phyloP scores from a whole-genome alignment of 208 protist genomes.

The Entamoeba dispar region DNA sequence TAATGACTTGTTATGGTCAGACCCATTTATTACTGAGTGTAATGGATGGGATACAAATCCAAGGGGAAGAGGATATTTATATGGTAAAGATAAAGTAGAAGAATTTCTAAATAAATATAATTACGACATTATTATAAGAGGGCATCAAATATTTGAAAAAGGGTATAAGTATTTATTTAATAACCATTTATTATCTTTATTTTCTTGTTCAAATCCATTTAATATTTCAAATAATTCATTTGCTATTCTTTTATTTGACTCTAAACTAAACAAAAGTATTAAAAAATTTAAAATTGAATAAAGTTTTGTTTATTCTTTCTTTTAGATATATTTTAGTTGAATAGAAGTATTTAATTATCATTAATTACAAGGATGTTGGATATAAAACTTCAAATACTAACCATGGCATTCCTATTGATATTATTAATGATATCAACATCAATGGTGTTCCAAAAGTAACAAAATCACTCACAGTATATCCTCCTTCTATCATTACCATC shows the following conservation, averaged over 20 bases:
- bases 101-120: not conserved
- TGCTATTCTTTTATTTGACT: too few relatives aligned
- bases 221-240: too few relatives aligned
- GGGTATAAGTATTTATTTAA: not conserved
- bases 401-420: not conserved
- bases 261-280: too few relatives aligned
- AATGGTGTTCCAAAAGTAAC: not conserved
- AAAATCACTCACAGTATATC: not conserved
- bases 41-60: not conserved
- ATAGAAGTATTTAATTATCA: not conserved
- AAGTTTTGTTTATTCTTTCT: too few relatives aligned
- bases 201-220: not conserved
- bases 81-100: not conserved
- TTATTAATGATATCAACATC: not conserved
- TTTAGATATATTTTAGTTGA: not conserved
- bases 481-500: not conserved
- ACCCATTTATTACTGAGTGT: slow-evolving; percentile 3
- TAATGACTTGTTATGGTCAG: slow-evolving; percentile 32
- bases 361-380: not conserved
- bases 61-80: slow-evolving; percentile 9
- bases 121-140: not conserved
- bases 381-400: not conserved
- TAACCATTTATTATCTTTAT: not conserved
- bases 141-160: not conserved
- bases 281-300: too few relatives aligned